A percentile compares a stretch with the other conserved stretches of the same genome.
Evolutionary conservation across 441 rosid genomes (phyloP).

Genomic region (Aquilaria agallochum): DNA sequence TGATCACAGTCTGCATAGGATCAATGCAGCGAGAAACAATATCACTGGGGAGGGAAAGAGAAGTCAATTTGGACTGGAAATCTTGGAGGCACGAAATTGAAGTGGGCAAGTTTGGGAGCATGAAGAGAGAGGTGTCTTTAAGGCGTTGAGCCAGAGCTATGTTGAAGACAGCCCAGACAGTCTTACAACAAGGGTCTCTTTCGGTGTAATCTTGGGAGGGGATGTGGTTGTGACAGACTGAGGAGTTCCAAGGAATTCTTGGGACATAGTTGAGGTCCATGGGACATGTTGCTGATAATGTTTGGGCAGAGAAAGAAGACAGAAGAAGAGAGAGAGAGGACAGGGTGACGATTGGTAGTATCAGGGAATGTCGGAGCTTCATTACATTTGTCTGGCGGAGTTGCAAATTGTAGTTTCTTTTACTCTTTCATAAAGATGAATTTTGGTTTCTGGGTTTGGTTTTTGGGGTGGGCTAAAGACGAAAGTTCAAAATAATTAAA

Average conservation of each 20-base stretch:
- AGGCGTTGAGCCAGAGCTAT: constrained; percentile 59
- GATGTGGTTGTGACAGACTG: constrained; percentile 29
- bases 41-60: constrained; percentile 42
- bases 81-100: constrained; percentile 61
- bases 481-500: background rate
- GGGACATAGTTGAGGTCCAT: constrained; percentile 58
- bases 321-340: background rate
- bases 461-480: no score
- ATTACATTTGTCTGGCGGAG: background rate
- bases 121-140: constrained; percentile 57
- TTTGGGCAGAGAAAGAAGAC: constrained; percentile 6
- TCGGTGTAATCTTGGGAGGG: constrained; percentile 5
- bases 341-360: background rate
- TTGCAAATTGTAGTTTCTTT: background rate
- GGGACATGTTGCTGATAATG: constrained; percentile 49
- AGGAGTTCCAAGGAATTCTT: constrained; percentile 69
- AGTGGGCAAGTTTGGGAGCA: constrained; percentile 46
- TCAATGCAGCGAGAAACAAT: constrained; percentile 52
- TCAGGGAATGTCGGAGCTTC: constrained; percentile 14
- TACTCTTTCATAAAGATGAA: background rate
- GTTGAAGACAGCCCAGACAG: constrained; percentile 52
- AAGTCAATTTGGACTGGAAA: constrained; percentile 45
- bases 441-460: background rate
- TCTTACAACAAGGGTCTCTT: constrained; percentile 43
- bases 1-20: constrained; percentile 46